These are phyloP conservation scores for Salvia splendens DNA, from an alignment of 257 asterid species.

Conservation along the genomic window DNA sequence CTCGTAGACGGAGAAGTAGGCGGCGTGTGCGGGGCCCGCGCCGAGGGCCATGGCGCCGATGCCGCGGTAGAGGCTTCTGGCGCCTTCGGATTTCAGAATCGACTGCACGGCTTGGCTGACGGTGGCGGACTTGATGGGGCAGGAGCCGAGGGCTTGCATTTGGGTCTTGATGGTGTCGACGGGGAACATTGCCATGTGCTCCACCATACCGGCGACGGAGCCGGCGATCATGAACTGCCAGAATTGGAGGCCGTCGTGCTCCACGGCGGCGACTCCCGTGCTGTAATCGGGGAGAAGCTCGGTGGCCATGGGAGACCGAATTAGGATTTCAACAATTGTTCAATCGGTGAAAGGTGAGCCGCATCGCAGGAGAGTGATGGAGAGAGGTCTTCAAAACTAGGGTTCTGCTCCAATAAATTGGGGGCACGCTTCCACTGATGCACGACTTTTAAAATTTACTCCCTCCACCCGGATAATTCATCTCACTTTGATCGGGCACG, in stretches of 20 bases:
- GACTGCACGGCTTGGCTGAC: constrained; percentile 62
- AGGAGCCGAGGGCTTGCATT: constrained; percentile 90
- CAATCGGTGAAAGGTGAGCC: too few species aligned
- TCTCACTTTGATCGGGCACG: too few species aligned
- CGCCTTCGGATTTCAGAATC: constrained; percentile 78
- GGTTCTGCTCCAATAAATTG: too few species aligned
- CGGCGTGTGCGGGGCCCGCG: constrained; percentile 97
- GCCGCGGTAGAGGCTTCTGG: constrained; percentile 85
- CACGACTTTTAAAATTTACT: too few species aligned
- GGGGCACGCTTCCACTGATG: too few species aligned
- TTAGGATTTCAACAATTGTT: too few species aligned
- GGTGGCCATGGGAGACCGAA: too few species aligned
- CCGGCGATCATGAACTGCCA: constrained; percentile 97
- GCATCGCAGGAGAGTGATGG: too few species aligned
- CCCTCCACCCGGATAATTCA: too few species aligned
- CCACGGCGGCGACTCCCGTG: constrained; percentile 42
- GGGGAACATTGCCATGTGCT: constrained; percentile 99
- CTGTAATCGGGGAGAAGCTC: constrained; percentile 40
- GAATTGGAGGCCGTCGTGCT: constrained; percentile 85
- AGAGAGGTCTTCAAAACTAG: too few species aligned
- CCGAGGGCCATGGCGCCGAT: constrained; percentile 97
- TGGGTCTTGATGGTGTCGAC: constrained; percentile 87
- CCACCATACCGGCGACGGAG: constrained; percentile 84
- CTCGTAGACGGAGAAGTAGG: constrained; percentile 86
- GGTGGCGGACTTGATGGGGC: constrained; percentile 72